A percentile compares a stretch with the other conserved stretches of the same genome.
phyloP scores from a whole-genome alignment of 129 eudicot species.

The Erigeron canadensis region DNA sequence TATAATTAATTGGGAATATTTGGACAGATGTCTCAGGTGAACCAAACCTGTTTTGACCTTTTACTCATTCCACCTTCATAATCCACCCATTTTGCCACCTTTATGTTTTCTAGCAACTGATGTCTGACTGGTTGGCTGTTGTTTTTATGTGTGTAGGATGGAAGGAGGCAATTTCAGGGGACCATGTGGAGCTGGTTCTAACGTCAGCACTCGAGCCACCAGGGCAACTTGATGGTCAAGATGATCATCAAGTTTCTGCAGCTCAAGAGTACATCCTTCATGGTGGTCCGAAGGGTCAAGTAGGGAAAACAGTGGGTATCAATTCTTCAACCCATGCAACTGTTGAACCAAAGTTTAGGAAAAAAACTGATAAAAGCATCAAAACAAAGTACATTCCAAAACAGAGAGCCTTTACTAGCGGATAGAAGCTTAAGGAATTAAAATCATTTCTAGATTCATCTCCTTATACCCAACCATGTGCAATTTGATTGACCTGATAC shows the following conservation, averaged over 20 bases:
- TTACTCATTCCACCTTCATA: too few relatives aligned
- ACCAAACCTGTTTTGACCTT: too few relatives aligned
- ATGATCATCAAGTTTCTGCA: slow-evolving; percentile 28
- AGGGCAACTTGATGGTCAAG: slow-evolving; percentile 19
- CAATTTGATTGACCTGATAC: slow-evolving; percentile 38
- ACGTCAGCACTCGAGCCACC: slow-evolving; percentile 35
- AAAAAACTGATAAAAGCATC: slow-evolving; percentile 42
- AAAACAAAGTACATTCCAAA: slow-evolving; percentile 50
- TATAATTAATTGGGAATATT: too few relatives aligned
- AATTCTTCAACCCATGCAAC: slow-evolving; percentile 31
- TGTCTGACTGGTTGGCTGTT: slow-evolving; percentile 7
- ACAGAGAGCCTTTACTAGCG: slow-evolving; percentile 41
- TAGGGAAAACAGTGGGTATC: slow-evolving; percentile 12
- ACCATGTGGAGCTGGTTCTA: slow-evolving; percentile 57
- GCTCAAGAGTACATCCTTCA: slow-evolving; percentile 5
- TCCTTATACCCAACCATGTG: slow-evolving; percentile 47
- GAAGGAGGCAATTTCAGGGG: slow-evolving; percentile 76
- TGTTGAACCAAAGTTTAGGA: slow-evolving; percentile 36
- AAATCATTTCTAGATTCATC: slow-evolving; percentile 23
- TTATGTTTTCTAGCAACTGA: background rate
- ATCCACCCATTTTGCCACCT: background rate
- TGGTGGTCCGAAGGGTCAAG: slow-evolving; percentile 13
- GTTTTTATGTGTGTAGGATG: slow-evolving; percentile 49
- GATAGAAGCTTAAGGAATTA: slow-evolving; percentile 10
- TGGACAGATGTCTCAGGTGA: too few relatives aligned